Percentiles rank a stretch among this genome's conserved stretches.
These are phyloP conservation scores for Alisma plantagoaquatica DNA, from an alignment of 106 monocot species.

Conservation along the genomic window DNA sequence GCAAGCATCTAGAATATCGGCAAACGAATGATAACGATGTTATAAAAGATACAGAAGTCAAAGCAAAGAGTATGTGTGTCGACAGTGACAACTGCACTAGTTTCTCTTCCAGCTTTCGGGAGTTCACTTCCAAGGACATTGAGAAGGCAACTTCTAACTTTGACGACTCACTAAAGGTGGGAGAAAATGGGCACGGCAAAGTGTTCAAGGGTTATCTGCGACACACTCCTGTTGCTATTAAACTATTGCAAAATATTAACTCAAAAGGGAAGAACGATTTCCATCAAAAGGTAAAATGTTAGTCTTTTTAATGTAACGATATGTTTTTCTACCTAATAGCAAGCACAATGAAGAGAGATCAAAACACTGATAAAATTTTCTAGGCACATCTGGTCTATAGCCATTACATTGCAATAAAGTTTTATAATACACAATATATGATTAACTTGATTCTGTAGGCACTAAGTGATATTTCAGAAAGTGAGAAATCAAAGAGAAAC, in stretches of 20 bases:
- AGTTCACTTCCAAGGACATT: conserved; percentile 41
- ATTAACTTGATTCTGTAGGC: too few species aligned
- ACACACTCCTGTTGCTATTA: conserved; percentile 52
- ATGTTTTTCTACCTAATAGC: too few species aligned
- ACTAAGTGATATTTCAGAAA: too few species aligned
- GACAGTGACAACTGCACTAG: conserved; percentile 1
- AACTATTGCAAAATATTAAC: conserved; percentile 34
- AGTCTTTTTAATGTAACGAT: too few species aligned
- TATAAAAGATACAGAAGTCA: not conserved
- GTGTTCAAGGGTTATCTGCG: conserved; percentile 53
- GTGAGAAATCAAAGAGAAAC: too few species aligned
- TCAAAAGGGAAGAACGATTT: conserved; percentile 37
- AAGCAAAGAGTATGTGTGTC: not conserved
- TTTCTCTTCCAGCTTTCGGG: conserved; percentile 16
- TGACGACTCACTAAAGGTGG: conserved; percentile 33
- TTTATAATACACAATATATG: too few species aligned
- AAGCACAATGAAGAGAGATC: too few species aligned
- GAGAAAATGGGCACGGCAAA: conserved; percentile 48
- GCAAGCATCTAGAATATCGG: conserved; percentile 11
- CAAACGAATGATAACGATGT: not conserved
- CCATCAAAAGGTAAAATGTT: conserved; percentile 54
- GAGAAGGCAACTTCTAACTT: conserved; percentile 52
- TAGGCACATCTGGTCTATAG: too few species aligned
- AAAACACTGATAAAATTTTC: too few species aligned
- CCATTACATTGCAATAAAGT: too few species aligned